These are phyloP conservation scores for Phytophthora niederhauseri DNA, from an alignment of 352 stramenopile species.

Conservation along the genomic window DNA sequence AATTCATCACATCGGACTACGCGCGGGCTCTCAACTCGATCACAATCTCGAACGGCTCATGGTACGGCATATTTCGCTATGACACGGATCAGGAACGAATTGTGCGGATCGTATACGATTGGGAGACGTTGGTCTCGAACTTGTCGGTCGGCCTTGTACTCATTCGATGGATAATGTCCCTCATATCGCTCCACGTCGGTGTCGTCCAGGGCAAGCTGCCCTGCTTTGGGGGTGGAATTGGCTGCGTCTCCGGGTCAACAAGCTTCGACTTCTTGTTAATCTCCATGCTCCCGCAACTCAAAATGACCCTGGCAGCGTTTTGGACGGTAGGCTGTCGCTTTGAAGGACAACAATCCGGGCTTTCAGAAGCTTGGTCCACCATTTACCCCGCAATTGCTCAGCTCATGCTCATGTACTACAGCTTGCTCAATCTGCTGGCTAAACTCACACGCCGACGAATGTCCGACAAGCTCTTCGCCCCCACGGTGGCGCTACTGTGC, in stretches of 20 bases:
- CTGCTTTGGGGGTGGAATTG: constrained; percentile 23
- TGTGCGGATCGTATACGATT: background rate
- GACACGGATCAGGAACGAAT: too few species aligned
- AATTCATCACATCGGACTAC: constrained; percentile 2
- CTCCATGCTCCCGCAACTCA: constrained; percentile 16
- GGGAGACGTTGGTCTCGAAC: constrained; percentile 23
- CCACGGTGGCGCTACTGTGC: constrained; percentile 26
- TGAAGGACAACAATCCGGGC: constrained; percentile 36
- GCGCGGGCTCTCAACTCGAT: too few species aligned
- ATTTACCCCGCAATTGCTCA: constrained; percentile 29
- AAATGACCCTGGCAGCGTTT: constrained; percentile 15
- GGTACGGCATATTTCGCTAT: too few species aligned
- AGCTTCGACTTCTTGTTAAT: constrained; percentile 19
- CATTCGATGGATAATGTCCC: constrained; percentile 12
- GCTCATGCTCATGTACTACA: constrained; percentile 35
- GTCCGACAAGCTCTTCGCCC: constrained; percentile 35
- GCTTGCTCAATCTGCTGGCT: constrained; percentile 37
- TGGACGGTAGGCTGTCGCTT: constrained; percentile 40
- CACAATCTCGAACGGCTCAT: too few species aligned
- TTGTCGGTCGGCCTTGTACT: constrained; percentile 20
- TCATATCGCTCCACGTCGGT: constrained; percentile 14
- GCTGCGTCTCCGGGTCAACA: constrained; percentile 14
- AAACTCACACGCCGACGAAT: constrained; percentile 38
- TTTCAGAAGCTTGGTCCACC: constrained; percentile 43
- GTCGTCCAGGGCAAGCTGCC: constrained; percentile 8